A percentile compares a stretch with the other conserved stretches of the same genome.
These are phyloP conservation scores for Alternaria hordeiaustralica DNA, from an alignment of 2,329 filamentous ascomycete genomes.

Conservation along the genomic window DNA sequence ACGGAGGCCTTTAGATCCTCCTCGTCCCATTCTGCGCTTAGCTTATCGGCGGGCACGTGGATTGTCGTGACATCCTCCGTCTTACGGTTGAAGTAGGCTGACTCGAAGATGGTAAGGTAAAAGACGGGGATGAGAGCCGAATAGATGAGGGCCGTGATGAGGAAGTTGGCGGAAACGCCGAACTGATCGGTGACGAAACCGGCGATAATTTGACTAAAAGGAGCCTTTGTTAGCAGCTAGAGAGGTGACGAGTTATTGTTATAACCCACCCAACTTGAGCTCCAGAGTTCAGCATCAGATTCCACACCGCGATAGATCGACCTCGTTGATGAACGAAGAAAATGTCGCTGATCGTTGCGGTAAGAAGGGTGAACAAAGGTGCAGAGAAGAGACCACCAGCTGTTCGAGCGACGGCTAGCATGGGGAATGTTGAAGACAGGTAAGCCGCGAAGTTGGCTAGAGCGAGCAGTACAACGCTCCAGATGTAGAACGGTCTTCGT, in stretches of 20 bases:
- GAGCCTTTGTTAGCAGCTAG: not conserved
- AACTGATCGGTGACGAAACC: conserved; percentile 17
- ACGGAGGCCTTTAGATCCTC: conserved; percentile 9
- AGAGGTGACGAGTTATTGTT: not conserved
- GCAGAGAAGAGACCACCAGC: conserved; percentile 17
- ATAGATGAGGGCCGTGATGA: conserved; percentile 15
- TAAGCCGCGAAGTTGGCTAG: conserved; percentile 11
- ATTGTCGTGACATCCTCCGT: conserved; percentile 3
- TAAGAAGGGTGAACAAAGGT: conserved; percentile 17
- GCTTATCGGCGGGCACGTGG: conserved; percentile 5
- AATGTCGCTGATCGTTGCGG: conserved; percentile 19
- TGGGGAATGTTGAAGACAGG: conserved; percentile 13
- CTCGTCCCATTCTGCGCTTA: conserved; percentile 12
- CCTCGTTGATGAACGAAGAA: conserved; percentile 22
- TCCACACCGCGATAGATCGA: conserved; percentile 19
- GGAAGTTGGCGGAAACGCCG: conserved; percentile 15
- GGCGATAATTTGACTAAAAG: conserved; percentile 2
- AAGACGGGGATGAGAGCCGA: conserved; percentile 9
- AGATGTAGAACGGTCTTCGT: conserved; percentile 15
- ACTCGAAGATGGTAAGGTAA: conserved; percentile 19
- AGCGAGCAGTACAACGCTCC: conserved; percentile 15
- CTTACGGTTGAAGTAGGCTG: conserved; percentile 15
- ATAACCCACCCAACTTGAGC: conserved; percentile 17
- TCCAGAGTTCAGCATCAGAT: conserved; percentile 17
- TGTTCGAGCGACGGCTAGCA: conserved; percentile 14